These are phyloP conservation scores for Papiliotrema fonsecae DNA, from an alignment of 1,284 basidiomycete species.

Conservation along the genomic window DNA sequence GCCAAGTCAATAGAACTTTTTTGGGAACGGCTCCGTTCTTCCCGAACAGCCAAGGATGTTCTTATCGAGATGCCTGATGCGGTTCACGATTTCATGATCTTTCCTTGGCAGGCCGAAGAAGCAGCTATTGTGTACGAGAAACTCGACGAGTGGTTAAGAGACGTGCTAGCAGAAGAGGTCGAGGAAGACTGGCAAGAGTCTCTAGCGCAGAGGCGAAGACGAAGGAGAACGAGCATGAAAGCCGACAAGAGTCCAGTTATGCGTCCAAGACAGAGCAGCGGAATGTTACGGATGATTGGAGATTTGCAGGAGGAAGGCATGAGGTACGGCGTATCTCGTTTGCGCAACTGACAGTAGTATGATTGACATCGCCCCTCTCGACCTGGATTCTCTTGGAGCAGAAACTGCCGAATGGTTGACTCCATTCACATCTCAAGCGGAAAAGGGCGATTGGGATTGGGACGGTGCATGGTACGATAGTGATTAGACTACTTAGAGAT, in stretches of 20 bases:
- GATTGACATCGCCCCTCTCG: slow-evolving; percentile 20
- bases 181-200: slow-evolving; percentile 8
- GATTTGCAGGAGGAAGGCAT: slow-evolving; percentile 30
- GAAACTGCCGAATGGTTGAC: slow-evolving; percentile 10
- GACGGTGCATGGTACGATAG: slow-evolving; percentile 9
- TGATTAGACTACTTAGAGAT: slow-evolving; percentile 17
- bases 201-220: slow-evolving; percentile 11
- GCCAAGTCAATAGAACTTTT: slow-evolving; percentile 29
- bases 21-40: slow-evolving; percentile 24
- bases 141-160: slow-evolving; percentile 38
- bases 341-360: slow-evolving; percentile 9
- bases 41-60: slow-evolving; percentile 18
- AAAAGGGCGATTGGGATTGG: slow-evolving; percentile 20
- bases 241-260: slow-evolving; percentile 18
- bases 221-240: slow-evolving; percentile 6
- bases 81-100: slow-evolving; percentile 44
- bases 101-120: slow-evolving; percentile 40
- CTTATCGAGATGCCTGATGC: slow-evolving; percentile 25
- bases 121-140: slow-evolving; percentile 28
- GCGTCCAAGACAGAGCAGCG: slow-evolving; percentile 14
- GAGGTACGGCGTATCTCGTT: slow-evolving; percentile 13
- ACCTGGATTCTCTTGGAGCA: slow-evolving; percentile 8
- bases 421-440: slow-evolving; percentile 19
- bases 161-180: slow-evolving; percentile 15
- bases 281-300: slow-evolving; percentile 19